Conservation (phyloP, 2,329 filamentous ascomycete genomes). For the Monascus ruber region DNA sequence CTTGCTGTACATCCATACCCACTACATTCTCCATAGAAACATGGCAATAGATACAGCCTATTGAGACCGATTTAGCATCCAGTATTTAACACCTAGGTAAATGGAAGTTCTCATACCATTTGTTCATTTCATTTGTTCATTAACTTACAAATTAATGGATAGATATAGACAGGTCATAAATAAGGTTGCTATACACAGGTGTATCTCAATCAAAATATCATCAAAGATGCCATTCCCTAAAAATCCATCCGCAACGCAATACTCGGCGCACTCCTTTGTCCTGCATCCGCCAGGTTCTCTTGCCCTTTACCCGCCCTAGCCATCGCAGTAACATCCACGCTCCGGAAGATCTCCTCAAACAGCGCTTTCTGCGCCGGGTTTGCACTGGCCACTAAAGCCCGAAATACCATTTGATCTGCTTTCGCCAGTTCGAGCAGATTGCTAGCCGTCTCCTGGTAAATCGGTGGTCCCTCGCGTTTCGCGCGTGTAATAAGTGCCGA, state of each 20-base stretch:
- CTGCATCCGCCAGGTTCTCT: slow-evolving; percentile 36
- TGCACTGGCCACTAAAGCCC: slow-evolving; percentile 60
- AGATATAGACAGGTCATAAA: too few relatives aligned
- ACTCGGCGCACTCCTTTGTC: slow-evolving; percentile 51
- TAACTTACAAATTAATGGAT: too few relatives aligned
- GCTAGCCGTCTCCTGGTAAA: slow-evolving; percentile 62
- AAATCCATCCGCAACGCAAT: slow-evolving; percentile 97
- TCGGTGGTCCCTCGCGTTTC: slow-evolving; percentile 45
- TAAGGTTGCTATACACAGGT: too few relatives aligned
- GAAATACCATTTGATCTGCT: slow-evolving; percentile 61
- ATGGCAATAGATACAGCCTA: too few relatives aligned
- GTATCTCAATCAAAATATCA: too few relatives aligned
- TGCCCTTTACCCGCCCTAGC: slow-evolving; percentile 21
- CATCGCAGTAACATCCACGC: slow-evolving; percentile 41
- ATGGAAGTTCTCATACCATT: too few relatives aligned
- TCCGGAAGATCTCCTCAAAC: slow-evolving; percentile 65
- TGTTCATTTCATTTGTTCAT: too few relatives aligned
- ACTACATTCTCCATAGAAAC: too few relatives aligned
- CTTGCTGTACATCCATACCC: too few relatives aligned
- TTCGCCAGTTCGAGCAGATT: slow-evolving; percentile 72
- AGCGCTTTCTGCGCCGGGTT: slow-evolving; percentile 58
- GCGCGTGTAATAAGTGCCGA: slow-evolving; percentile 66
- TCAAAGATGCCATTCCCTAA: slow-evolving; percentile 23
- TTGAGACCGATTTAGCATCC: too few relatives aligned
- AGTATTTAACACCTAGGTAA: too few relatives aligned